Evolutionary conservation across 306 rosid genomes (phyloP), one percentile per base, ranked within the genome.

Genomic region (Vigna reflexopilosa): DNA sequence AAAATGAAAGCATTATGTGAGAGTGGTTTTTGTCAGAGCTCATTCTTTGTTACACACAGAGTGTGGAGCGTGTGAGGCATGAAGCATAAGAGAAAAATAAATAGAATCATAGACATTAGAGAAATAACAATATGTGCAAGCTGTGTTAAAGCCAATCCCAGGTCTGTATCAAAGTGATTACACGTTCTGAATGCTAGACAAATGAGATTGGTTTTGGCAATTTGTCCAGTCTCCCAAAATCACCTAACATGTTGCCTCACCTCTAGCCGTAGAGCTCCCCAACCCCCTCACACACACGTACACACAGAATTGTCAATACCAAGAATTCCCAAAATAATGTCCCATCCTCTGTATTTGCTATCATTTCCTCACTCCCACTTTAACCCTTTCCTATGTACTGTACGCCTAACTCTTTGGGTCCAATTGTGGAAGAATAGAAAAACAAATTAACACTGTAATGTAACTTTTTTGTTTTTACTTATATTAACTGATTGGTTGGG

Each of bases 11-110:
- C 44, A 17, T 58, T 32, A 19, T 19, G 16, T 55, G 50, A 55
- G 67, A 77, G 9, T 44, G 6, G 50, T 7, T 63, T 76, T 76
- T 12, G 59, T 57, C 20, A 16, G 50, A 77, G 45, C 9, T 56
- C 68, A 36, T 11, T 58, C 28, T 22, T 40, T 58, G 13, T 58
- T 38, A n/a, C 11, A 9, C 47, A 6, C 12, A 9, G 11, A 5
- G 15, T 30, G 36, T 11, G 51, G 15, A 26, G 30, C 30, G 70
- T 30, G 17, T 13, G 58, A 26, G 68, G 70, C 30, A 44, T 28
- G 5, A 30, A 17, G 50, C 28, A 34, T 64, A 45, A 42, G 57
- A 45, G 42, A 15, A 74, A 74, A 63, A 19, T 22, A 64, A 16
- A 16, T 30, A 42, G 13, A 62, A 16, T 30, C 14, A 32, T 62